These are phyloP conservation scores for Metschnikowia gruessii DNA, from an alignment of 805 yeast species.

Conservation along the genomic window DNA sequence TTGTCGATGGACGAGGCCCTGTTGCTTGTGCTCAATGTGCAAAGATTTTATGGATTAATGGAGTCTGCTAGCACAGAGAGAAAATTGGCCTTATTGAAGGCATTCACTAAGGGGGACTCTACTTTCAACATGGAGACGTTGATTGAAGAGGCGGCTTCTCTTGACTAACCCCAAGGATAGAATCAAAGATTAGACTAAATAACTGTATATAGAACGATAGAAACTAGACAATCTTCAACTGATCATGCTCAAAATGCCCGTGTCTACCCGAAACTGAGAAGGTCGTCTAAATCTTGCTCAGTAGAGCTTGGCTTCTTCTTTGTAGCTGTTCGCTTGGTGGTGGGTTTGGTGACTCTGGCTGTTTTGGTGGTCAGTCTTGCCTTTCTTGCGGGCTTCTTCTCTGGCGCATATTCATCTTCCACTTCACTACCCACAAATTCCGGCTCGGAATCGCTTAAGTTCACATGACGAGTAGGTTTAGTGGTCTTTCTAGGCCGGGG, in stretches of 20 bases:
- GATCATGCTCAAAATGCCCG: neutral
- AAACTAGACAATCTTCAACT: neutral
- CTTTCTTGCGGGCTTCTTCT: constrained; percentile 1
- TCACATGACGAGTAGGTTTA: neutral
- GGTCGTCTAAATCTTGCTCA: constrained; percentile 12
- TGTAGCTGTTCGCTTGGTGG: neutral
- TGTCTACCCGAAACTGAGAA: constrained; percentile 14
- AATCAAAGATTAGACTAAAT: neutral
- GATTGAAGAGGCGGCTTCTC: constrained; percentile 67
- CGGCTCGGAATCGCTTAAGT: constrained; percentile 8
- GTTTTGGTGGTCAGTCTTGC: neutral
- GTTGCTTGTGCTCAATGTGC: constrained; percentile 68
- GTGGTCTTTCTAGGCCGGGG: neutral
- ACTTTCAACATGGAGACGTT: constrained; percentile 66
- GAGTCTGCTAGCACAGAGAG: constrained; percentile 40
- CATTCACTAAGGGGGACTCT: constrained; percentile 67
- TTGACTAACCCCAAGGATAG: constrained; percentile 1
- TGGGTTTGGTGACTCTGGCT: neutral
- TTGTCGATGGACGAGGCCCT: constrained; percentile 76
- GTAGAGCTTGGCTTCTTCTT: constrained; percentile 5
- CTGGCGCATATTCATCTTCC: neutral
- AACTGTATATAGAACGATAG: neutral
- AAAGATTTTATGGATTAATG: constrained; percentile 69
- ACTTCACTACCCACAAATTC: constrained; percentile 6
- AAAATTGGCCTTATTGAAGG: constrained; percentile 56